phyloP scores from a whole-genome alignment of 176 grass and related monocot species.

The Pontederia crassipes region DNA sequence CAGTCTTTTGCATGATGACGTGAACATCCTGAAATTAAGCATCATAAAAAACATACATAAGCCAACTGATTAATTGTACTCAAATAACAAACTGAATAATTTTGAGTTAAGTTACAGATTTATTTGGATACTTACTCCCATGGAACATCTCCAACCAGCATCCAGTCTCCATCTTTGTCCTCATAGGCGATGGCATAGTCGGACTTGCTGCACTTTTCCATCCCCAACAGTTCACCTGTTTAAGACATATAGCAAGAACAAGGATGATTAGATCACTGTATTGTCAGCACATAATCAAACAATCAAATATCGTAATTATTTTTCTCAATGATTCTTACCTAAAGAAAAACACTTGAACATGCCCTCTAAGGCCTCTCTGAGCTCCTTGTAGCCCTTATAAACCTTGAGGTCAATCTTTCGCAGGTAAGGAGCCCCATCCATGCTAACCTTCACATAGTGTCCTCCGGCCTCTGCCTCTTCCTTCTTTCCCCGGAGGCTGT shows the following conservation, averaged over 20 bases:
- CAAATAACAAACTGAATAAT: neutral
- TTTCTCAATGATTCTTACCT: neutral
- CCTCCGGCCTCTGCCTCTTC: slow-evolving; percentile 30
- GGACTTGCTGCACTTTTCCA: neutral
- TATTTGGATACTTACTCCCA: slow-evolving; percentile 70
- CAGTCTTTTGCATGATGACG: slow-evolving; percentile 80
- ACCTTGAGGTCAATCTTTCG: slow-evolving; percentile 80
- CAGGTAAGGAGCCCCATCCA: slow-evolving; percentile 86
- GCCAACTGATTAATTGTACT: neutral
- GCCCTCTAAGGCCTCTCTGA: slow-evolving; percentile 50
- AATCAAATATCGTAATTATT: neutral
- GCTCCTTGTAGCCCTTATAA: slow-evolving; percentile 68
- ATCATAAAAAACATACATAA: neutral
- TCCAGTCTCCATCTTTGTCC: slow-evolving; percentile 91
- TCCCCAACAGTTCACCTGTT: neutral
- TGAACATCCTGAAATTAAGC: slow-evolving; percentile 59
- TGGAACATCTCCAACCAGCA: slow-evolving; percentile 87
- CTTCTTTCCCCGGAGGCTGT: slow-evolving; percentile 43
- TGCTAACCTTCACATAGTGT: slow-evolving; percentile 78
- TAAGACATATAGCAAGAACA: neutral
- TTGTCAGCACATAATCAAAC: neutral
- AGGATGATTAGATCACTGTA: neutral
- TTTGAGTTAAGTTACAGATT: too few relatives aligned
- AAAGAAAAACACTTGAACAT: slow-evolving; percentile 57
- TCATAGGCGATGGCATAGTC: slow-evolving; percentile 61